Conservation (phyloP, 2,329 filamentous ascomycete genomes). For the Pseudocercospora pini-densiflorae region DNA sequence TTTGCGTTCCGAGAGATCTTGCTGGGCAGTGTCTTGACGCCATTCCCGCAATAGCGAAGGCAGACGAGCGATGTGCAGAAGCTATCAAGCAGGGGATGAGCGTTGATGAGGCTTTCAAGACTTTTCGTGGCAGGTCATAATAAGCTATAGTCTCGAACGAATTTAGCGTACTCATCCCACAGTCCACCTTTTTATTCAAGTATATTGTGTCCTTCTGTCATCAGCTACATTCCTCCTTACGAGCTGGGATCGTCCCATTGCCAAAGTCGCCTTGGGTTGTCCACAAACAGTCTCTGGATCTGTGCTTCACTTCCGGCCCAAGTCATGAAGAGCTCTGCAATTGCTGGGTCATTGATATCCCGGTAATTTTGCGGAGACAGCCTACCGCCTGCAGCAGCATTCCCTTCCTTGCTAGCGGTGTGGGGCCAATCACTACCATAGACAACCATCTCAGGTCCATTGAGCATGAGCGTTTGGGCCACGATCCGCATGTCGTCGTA, state of each 20-base stretch:
- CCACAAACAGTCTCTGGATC: not conserved
- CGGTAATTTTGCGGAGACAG: not conserved
- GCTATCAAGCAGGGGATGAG: not conserved
- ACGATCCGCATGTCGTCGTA: not conserved
- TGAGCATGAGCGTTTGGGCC: not conserved
- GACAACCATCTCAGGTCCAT: not conserved
- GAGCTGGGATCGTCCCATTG: not conserved
- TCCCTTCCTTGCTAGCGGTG: not conserved
- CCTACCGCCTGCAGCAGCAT: not conserved
- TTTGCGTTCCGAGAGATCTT: not conserved
- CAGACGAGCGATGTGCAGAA: not conserved
- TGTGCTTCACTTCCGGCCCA: not conserved
- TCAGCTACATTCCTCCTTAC: not conserved
- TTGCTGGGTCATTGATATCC: not conserved
- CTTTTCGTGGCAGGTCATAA: not conserved
- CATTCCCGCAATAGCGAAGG: not conserved
- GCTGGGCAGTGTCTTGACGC: not conserved
- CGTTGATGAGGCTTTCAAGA: not conserved
- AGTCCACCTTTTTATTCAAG: not conserved
- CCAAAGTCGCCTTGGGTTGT: not conserved
- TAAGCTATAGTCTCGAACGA: not conserved
- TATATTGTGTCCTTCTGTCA: not conserved
- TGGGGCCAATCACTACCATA: not conserved
- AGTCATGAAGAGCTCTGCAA: not conserved
- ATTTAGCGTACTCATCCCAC: not conserved